phyloP scores from a whole-genome alignment of 345 rosid species.

The Punica granatum region DNA sequence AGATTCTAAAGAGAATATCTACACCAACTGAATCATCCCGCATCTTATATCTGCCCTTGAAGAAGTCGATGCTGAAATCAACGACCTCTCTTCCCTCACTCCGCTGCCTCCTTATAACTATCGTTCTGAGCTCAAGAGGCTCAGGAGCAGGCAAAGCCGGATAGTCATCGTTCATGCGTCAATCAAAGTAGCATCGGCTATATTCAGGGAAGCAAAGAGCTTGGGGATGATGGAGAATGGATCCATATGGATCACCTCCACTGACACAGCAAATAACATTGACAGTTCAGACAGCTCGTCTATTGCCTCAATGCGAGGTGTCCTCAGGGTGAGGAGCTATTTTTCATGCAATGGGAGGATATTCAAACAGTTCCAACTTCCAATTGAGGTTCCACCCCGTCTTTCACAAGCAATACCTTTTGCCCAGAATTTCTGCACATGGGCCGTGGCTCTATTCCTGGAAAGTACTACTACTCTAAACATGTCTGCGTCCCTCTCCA shows the following conservation, averaged over 20 bases:
- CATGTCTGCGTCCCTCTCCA: background rate
- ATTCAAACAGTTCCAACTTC: conserved; percentile 13
- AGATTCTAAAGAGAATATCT: conserved; percentile 19
- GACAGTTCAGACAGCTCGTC: conserved; percentile 6
- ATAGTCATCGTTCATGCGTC: conserved; percentile 24
- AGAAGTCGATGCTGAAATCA: conserved; percentile 1
- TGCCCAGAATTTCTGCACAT: background rate
- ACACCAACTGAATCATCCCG: conserved; percentile 4
- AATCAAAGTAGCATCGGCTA: background rate
- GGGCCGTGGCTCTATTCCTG: background rate
- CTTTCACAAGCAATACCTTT: background rate
- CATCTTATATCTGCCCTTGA: conserved; percentile 13
- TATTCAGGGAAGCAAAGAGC: conserved; percentile 16
- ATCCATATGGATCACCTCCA: conserved; percentile 22
- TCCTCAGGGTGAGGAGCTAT: conserved; percentile 14
- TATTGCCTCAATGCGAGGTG: conserved; percentile 21
- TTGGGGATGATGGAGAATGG: conserved; percentile 20
- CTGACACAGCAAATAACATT: conserved; percentile 1
- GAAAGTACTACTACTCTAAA: background rate
- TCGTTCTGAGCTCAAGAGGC: conserved; percentile 10
- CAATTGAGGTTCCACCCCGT: background rate
- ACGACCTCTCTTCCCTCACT: conserved; percentile 11
- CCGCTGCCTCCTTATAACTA: conserved; percentile 3
- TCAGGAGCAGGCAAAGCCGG: conserved; percentile 11
- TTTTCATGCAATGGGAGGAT: conserved; percentile 1